A percentile compares a stretch with the other conserved stretches of the same genome.
Conservation (phyloP, 1,139 yeast species). For the Kodamaea ohmeri region DNA sequence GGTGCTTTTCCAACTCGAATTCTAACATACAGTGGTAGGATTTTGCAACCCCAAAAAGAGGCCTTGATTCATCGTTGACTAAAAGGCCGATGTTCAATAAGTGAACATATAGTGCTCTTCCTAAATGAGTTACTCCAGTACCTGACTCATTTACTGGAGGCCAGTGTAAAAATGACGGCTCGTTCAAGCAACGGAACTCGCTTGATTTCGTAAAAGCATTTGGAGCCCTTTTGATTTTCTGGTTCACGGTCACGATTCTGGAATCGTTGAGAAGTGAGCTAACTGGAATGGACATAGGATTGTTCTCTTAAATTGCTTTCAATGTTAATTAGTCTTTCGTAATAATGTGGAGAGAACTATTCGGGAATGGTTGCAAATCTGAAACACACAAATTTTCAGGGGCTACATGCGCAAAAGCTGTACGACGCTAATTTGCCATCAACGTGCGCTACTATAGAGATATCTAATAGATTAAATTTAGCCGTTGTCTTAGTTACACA, state of each 20-base stretch:
- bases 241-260: not conserved
- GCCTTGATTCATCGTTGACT: not conserved
- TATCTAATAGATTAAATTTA: no score
- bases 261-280: slow-evolving; percentile 2
- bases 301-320: not conserved
- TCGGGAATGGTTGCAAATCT: not conserved
- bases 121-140: not conserved
- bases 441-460: no score
- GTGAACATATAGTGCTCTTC: slow-evolving; percentile 4
- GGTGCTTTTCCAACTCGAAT: slow-evolving; percentile 3
- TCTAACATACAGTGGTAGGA: slow-evolving; percentile 10
- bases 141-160: slow-evolving; percentile 2
- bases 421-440: no score
- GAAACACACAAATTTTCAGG: not conserved
- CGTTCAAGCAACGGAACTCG: slow-evolving; percentile 1
- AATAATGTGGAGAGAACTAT: no score
- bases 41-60: not conserved
- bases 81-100: slow-evolving; percentile 3
- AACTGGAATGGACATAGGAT: slow-evolving; percentile 4
- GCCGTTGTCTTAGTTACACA: no score
- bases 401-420: no score
- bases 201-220: not conserved
- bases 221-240: not conserved
- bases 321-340: no score
- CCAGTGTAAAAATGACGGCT: not conserved